Evolutionary conservation across 768 basidiomycete species (phyloP).

Genomic region (Boletus edulis): DNA sequence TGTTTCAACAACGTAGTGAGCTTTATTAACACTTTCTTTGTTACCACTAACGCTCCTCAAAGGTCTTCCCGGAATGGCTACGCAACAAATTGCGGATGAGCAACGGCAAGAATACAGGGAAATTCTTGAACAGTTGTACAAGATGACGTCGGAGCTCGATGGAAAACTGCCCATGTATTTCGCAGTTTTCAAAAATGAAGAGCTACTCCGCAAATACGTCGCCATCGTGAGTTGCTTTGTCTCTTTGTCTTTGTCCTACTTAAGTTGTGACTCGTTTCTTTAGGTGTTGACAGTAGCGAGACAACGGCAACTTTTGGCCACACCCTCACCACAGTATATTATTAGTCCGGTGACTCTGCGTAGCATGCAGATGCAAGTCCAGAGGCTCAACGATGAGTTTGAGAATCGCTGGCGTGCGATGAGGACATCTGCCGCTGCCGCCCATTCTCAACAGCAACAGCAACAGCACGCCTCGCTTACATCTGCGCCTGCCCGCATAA

Average conservation of each 20-base stretch:
- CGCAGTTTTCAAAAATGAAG: slow-evolving; percentile 47
- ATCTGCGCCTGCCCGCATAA: slow-evolving; percentile 2
- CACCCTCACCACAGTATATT: slow-evolving; percentile 31
- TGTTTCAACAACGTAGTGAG: slow-evolving; percentile 34
- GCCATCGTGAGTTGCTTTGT: slow-evolving; percentile 46
- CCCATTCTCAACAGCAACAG: slow-evolving; percentile 7
- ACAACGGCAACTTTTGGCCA: slow-evolving; percentile 26
- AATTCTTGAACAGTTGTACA: slow-evolving; percentile 48
- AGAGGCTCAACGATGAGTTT: slow-evolving; percentile 41
- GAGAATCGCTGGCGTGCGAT: slow-evolving; percentile 27
- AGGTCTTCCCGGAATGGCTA: slow-evolving; percentile 37
- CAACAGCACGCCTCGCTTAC: slow-evolving; percentile 2
- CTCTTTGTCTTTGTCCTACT: slow-evolving; percentile 10
- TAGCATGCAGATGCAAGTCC: slow-evolving; percentile 43
- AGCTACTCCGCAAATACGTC: slow-evolving; percentile 46
- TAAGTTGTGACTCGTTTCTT: slow-evolving; percentile 4
- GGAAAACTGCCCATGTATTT: slow-evolving; percentile 46
- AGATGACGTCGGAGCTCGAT: slow-evolving; percentile 48
- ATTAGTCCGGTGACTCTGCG: slow-evolving; percentile 39
- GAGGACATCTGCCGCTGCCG: slow-evolving; percentile 12
- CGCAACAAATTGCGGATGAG: slow-evolving; percentile 46
- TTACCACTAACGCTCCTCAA: slow-evolving; percentile 8
- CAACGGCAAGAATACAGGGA: slow-evolving; percentile 53
- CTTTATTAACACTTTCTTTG: slow-evolving; percentile 9
- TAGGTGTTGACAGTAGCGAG: slow-evolving; percentile 45